phyloP scores from a whole-genome alignment of 768 basidiomycete genomes.

The Nidularia pulvinata region DNA sequence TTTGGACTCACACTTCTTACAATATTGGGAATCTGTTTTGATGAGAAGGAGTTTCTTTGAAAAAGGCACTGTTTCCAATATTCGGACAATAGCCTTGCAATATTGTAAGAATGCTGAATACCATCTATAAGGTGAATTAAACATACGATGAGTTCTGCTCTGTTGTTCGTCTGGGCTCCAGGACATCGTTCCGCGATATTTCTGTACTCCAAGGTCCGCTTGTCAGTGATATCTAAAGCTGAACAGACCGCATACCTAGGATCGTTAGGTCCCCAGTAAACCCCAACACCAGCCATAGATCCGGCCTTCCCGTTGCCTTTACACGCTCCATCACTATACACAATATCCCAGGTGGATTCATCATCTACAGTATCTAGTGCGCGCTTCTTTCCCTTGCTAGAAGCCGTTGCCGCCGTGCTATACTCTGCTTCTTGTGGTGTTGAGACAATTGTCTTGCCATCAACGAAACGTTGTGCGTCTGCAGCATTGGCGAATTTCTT shows the following conservation, averaged over 20 bases:
- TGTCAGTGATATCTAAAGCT: background rate
- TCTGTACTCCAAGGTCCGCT: conserved; percentile 31
- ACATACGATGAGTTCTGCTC: conserved; percentile 85
- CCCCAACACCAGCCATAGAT: conserved; percentile 80
- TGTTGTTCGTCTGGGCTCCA: conserved; percentile 83
- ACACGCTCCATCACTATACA: conserved; percentile 90
- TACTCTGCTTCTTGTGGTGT: conserved; percentile 1
- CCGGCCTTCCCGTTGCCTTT: conserved; percentile 73
- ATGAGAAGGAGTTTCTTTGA: conserved; percentile 62
- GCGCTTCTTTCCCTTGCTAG: conserved; percentile 30
- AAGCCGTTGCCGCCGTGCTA: background rate
- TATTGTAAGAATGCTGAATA: background rate
- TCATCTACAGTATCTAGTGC: conserved; percentile 20
- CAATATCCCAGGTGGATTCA: conserved; percentile 41
- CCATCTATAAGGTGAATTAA: background rate
- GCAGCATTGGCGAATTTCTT: conserved; percentile 62
- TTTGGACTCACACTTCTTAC: conserved; percentile 63
- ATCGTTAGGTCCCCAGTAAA: conserved; percentile 83
- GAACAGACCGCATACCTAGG: conserved; percentile 41
- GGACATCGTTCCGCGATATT: conserved; percentile 85
- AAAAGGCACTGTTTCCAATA: conserved; percentile 71
- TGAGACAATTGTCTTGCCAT: conserved; percentile 6
- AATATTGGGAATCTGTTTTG: conserved; percentile 86
- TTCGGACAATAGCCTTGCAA: conserved; percentile 77
- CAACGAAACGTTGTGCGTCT: conserved; percentile 62